phyloP scores from a whole-genome alignment of 164 flowering plant genomes.

The Macadamia integrifolia region DNA sequence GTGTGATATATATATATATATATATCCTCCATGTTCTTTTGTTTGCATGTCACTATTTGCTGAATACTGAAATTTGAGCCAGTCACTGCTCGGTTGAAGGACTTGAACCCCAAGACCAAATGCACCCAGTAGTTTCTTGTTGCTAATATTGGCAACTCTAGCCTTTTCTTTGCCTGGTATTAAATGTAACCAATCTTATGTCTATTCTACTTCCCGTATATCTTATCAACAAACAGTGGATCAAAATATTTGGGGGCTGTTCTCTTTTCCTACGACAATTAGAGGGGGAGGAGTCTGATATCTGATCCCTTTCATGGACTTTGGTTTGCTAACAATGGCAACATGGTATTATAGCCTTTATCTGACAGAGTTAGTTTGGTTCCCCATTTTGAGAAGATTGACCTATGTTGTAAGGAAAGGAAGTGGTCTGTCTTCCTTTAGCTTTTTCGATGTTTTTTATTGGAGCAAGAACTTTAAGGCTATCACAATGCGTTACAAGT shows the following conservation, averaged over 20 bases:
- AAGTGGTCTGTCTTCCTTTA: not conserved
- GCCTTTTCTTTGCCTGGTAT: not conserved
- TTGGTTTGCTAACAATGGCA: not conserved
- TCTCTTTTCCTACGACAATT: not conserved
- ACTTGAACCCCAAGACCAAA: not conserved
- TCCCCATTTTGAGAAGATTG: not conserved
- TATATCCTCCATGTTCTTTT: not conserved
- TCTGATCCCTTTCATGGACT: not conserved
- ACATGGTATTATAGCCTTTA: not conserved
- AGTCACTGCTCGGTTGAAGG: too few species aligned
- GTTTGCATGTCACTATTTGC: not conserved
- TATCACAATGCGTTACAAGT: not conserved
- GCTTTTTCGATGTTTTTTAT: not conserved
- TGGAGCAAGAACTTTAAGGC: too few species aligned
- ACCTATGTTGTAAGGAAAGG: not conserved
- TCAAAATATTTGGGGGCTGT: not conserved
- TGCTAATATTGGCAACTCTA: not conserved
- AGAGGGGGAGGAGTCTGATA: not conserved
- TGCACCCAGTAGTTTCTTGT: not conserved
- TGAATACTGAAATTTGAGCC: not conserved
- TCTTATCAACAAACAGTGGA: too few species aligned
- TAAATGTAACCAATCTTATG: too few species aligned
- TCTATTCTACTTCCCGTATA: too few species aligned
- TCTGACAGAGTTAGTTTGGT: not conserved
- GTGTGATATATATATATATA: conserved; percentile 8